These are phyloP conservation scores for Oryza brachyantha DNA, from an alignment of 176 grass and related monocot genomes.

Conservation along the genomic window DNA sequence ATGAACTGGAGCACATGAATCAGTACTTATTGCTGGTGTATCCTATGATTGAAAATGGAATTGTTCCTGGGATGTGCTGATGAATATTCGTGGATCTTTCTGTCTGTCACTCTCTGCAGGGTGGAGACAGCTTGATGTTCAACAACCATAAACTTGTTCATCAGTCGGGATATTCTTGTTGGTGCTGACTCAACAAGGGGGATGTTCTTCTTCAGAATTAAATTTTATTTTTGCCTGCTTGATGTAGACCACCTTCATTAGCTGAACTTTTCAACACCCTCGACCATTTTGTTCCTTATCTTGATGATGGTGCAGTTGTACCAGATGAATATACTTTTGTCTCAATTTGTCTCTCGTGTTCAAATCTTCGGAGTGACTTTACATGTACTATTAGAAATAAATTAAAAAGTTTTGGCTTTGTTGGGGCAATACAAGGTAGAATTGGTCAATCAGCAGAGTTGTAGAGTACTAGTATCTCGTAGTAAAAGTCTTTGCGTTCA, in stretches of 20 bases:
- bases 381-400: not conserved
- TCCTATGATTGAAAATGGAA: not conserved
- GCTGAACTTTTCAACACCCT: not conserved
- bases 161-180: slow-evolving; percentile 9
- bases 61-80: not conserved
- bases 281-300: not conserved
- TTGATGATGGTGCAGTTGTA: not conserved
- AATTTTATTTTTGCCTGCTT: not conserved
- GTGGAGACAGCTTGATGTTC: not conserved
- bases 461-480: not conserved
- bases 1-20: not conserved
- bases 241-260: not conserved
- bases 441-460: not conserved
- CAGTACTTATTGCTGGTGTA: not conserved
- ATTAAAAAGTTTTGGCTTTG: not conserved
- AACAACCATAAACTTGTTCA: not conserved
- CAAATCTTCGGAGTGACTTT: not conserved
- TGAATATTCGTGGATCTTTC: slow-evolving; percentile 7
- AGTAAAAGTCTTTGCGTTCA: not conserved
- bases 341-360: not conserved
- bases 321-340: not conserved
- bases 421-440: no score
- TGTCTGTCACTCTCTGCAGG: not conserved
- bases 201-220: not conserved
- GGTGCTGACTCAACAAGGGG: slow-evolving; percentile 6